Evolutionary conservation across 2,329 filamentous ascomycete species (phyloP).

Genomic region (Neurospora crassa): DNA sequence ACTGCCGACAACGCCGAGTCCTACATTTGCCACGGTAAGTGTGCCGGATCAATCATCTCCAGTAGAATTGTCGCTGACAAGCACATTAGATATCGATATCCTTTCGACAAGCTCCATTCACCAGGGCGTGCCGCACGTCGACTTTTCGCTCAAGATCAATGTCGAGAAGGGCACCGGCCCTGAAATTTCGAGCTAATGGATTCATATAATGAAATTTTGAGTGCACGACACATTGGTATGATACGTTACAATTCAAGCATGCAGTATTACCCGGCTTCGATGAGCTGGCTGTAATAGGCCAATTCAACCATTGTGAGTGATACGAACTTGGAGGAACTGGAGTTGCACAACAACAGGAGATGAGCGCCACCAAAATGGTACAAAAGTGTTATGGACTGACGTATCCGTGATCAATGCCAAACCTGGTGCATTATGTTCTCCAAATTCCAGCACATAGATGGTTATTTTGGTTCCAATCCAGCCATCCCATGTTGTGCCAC

Average conservation of each 20-base stretch:
- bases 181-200: constrained; percentile 12
- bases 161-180: constrained; percentile 15
- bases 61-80: constrained; percentile 10
- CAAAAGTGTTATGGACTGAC: not conserved
- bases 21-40: constrained; percentile 67
- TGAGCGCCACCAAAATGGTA: not conserved
- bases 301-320: not conserved
- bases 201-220: not conserved
- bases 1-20: constrained; percentile 72
- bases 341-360: not conserved
- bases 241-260: not conserved
- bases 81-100: constrained; percentile 69
- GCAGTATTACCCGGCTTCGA: not conserved
- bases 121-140: constrained; percentile 85
- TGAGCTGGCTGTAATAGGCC: not conserved
- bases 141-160: constrained; percentile 89
- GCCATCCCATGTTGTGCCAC: not conserved
- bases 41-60: not conserved
- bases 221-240: not conserved
- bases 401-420: not conserved
- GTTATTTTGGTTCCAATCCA: not conserved
- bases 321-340: not conserved
- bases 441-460: not conserved
- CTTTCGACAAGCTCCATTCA: constrained; percentile 95
- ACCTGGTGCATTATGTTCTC: not conserved